Percentiles rank a stretch among this genome's conserved stretches.
Conservation (phyloP, 2,329 filamentous ascomycete species). For the Orbilia brochopaga region DNA sequence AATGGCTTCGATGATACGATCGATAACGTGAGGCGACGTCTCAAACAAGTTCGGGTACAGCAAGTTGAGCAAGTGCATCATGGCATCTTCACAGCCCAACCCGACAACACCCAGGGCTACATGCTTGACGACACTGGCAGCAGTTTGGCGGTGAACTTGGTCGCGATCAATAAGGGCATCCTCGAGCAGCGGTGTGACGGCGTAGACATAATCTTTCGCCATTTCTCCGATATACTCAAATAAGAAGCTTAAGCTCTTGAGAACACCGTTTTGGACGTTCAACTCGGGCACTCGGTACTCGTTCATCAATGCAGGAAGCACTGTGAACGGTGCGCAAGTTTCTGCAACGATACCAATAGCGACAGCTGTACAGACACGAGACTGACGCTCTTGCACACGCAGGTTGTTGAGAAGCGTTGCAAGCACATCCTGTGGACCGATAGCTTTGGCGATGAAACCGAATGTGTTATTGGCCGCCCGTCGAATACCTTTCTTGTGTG, state of each 20-base stretch:
- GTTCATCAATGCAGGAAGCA: slow-evolving; percentile 98
- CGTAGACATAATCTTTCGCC: slow-evolving; percentile 99
- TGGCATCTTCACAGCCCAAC: slow-evolving; percentile 95
- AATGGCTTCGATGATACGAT: slow-evolving; percentile 95
- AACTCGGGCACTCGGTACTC: slow-evolving; percentile 98
- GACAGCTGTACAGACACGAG: slow-evolving; percentile 96
- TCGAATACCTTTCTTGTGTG: slow-evolving; percentile 98
- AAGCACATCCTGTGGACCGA: slow-evolving; percentile 94
- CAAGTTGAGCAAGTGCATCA: slow-evolving; percentile 95
- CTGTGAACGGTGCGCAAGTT: slow-evolving; percentile 96
- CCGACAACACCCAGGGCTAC: slow-evolving; percentile 97
- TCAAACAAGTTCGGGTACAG: slow-evolving; percentile 97
- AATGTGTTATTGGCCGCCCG: slow-evolving; percentile 99
- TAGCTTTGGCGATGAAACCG: slow-evolving; percentile 98
- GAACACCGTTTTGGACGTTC: slow-evolving; percentile 97
- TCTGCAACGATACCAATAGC: slow-evolving; percentile 98
- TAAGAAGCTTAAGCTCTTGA: slow-evolving; percentile 94
- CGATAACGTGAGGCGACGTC: slow-evolving; percentile 96
- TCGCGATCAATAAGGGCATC: slow-evolving; percentile 97
- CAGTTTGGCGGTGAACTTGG: slow-evolving; percentile 96
- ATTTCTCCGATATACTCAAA: slow-evolving; percentile 99
- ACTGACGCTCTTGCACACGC: slow-evolving; percentile 95
- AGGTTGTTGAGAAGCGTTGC: slow-evolving; percentile 96
- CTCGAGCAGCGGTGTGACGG: slow-evolving; percentile 91
- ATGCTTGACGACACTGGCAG: slow-evolving; percentile 95